Base-by-base conservation (phyloP, 148 eudicot genomes). In the Rhododendron molle region DNA sequence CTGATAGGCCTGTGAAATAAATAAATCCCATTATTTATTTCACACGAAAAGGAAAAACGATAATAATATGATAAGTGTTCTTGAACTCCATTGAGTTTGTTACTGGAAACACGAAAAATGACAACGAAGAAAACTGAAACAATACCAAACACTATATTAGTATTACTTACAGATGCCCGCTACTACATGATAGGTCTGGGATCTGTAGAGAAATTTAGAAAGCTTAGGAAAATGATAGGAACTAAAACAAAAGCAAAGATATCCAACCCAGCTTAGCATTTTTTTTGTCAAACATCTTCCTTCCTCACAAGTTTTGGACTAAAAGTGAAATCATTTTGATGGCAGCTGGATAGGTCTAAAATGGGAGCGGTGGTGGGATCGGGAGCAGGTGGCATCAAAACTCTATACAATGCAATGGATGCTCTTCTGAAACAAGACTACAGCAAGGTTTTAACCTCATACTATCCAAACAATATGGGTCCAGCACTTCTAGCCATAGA, bases 401-500 rank as follows among this genome's bases (percentile, higher is more conserved):
- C 83, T 2, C 44, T 81, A 26, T 69, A 32, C 74, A 23, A 83
- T 0, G 85, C 83, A 14, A 49, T 82, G 13, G 67, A 77, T 23
- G 67, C 78, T 10, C 76, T 76, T 52, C 18, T 85, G 3, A 20
- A 81, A 36, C 30, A 85, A 1, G 89, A 84, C 3, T 82, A 50
- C 43, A 62, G 65, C 49, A 85, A 43, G 30, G 76, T 88, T 28
- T 62, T 85, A 14, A 52, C 76, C 11, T 81, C 85, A 0, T 73
- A 88, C 79, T 56, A 46, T 49, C 30, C 54, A 30, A 12, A 52
- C 46, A 88, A 85, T 43, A 58, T 69, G 36, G 85, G 83, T 21
- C 49, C 89, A 43, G 89, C 89, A 36, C 84, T 85, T 78, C 23
- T 88, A 12, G 89, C 89, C 0, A 85, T 88, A 49, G 87, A 88